A percentile compares a stretch with the other conserved stretches of the same genome.
These are phyloP conservation scores for Lepidium didymum DNA, from an alignment of 345 rosid species.

Conservation along the genomic window DNA sequence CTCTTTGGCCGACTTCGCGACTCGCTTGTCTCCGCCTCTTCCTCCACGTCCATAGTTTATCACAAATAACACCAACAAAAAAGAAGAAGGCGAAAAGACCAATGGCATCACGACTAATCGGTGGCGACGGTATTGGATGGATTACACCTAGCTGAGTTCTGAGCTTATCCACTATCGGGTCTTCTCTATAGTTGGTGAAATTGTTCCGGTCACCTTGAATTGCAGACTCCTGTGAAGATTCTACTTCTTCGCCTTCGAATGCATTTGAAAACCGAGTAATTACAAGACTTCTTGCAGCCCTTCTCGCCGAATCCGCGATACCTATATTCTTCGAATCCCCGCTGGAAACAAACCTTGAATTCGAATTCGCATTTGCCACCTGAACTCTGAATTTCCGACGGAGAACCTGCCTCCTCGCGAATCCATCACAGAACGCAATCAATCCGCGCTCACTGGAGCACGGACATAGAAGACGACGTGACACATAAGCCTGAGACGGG, in stretches of 20 bases:
- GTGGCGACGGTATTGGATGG: constrained; percentile 91
- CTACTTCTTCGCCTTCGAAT: constrained; percentile 34
- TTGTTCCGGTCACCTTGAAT: constrained; percentile 36
- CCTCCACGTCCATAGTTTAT: constrained; percentile 75
- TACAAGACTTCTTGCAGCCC: constrained; percentile 31
- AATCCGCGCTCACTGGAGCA: constrained; percentile 36
- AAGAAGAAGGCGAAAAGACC: constrained; percentile 78
- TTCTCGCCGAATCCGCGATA: constrained; percentile 29
- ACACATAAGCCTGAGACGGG: constrained; percentile 1
- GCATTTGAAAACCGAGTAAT: constrained; percentile 44
- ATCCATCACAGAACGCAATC: constrained; percentile 20
- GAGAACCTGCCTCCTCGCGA: constrained; percentile 12
- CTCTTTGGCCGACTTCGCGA: constrained; percentile 27
- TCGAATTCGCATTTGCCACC: constrained; percentile 10
- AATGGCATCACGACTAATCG: constrained; percentile 53
- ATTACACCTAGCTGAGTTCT: constrained; percentile 82
- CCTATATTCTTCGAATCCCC: constrained; percentile 29
- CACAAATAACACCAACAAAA: constrained; percentile 88
- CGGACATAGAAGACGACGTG: constrained; percentile 32
- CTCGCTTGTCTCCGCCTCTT: constrained; percentile 34
- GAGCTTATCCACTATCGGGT: constrained; percentile 82
- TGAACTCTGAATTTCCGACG: constrained; percentile 8
- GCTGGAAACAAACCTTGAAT: constrained; percentile 35
- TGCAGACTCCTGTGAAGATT: constrained; percentile 31
- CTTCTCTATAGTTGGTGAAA: constrained; percentile 62